phyloP scores from a whole-genome alignment of 306 rosid genomes.

The Ochetophila trinervis region DNA sequence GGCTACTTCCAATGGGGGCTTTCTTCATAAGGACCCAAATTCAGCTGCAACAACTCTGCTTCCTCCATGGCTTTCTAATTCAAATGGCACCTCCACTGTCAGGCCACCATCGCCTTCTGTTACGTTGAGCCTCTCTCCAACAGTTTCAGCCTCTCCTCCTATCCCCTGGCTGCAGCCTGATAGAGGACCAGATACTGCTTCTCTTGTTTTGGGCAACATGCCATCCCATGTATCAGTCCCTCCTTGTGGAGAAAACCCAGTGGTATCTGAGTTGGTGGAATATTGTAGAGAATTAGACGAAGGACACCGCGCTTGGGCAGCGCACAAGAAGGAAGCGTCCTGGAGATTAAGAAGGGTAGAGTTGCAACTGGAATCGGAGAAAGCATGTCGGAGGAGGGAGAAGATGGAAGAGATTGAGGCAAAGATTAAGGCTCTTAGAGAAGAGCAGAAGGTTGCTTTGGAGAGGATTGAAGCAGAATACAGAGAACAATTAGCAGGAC shows the following conservation, averaged over 20 bases:
- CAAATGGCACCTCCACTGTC: constrained; percentile 43
- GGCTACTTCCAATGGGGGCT: constrained; percentile 74
- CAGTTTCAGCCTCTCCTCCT: constrained; percentile 62
- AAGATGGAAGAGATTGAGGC: constrained; percentile 81
- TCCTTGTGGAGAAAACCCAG: constrained; percentile 48
- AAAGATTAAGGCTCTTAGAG: constrained; percentile 79
- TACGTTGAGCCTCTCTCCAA: constrained; percentile 72
- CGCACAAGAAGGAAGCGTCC: constrained; percentile 76
- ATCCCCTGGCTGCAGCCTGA: constrained; percentile 76
- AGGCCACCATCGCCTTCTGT: constrained; percentile 86
- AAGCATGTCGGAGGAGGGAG: constrained; percentile 66
- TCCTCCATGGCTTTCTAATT: constrained; percentile 88
- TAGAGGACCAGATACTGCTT: constrained; percentile 57
- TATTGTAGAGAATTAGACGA: constrained; percentile 92
- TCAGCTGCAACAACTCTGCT: constrained; percentile 50
- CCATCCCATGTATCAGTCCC: constrained; percentile 51
- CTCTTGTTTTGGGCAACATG: constrained; percentile 50
- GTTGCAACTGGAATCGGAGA: constrained; percentile 88
- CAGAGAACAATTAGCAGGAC: constrained; percentile 70
- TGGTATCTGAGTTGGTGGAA: constrained; percentile 65
- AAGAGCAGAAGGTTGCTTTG: constrained; percentile 64
- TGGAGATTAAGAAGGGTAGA: constrained; percentile 93
- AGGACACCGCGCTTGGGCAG: constrained; percentile 74
- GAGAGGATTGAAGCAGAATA: constrained; percentile 87
- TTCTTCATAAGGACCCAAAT: constrained; percentile 56